These are phyloP conservation scores for Suhomyces taliae DNA, from an alignment of 1,139 yeast genomes.

Conservation along the genomic window DNA sequence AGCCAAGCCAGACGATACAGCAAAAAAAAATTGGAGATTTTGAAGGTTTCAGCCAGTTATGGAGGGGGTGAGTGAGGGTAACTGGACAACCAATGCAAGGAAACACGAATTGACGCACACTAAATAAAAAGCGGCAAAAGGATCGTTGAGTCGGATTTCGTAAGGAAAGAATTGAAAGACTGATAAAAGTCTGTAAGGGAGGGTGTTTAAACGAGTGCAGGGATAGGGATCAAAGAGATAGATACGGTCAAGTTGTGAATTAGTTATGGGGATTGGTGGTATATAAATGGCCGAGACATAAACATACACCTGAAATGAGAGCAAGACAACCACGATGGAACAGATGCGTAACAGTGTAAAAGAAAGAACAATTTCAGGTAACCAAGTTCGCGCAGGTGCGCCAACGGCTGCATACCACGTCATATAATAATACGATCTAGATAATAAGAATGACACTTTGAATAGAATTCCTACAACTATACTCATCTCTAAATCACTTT, in stretches of 20 bases:
- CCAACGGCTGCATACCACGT: conserved; percentile 5
- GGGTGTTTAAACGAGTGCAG: not conserved
- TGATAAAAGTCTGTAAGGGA: not conserved
- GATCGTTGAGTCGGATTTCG: not conserved
- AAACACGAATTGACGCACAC: conserved; percentile 6
- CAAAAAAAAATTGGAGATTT: not conserved
- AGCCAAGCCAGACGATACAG: not conserved
- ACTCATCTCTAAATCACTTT: no score
- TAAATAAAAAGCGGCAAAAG: not conserved
- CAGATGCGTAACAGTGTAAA: not conserved
- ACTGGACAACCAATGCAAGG: conserved; percentile 9
- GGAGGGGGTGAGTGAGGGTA: conserved; percentile 4
- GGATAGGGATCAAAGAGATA: not conserved
- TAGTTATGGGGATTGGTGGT: not conserved
- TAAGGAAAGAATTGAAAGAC: not conserved
- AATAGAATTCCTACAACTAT: no score
- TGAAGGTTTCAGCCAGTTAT: conserved; percentile 8
- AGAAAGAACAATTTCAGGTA: conserved; percentile 5
- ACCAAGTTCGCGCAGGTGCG: conserved; percentile 3
- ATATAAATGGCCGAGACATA: conserved; percentile 4
- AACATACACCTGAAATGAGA: conserved; percentile 6
- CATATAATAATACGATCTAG: not conserved
- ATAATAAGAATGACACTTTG: not conserved
- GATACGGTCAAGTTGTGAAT: no score
- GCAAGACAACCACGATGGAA: not conserved